These are phyloP conservation scores for Nothomitra cinnamomea DNA, from an alignment of 2,329 filamentous ascomycete species.

Conservation along the genomic window DNA sequence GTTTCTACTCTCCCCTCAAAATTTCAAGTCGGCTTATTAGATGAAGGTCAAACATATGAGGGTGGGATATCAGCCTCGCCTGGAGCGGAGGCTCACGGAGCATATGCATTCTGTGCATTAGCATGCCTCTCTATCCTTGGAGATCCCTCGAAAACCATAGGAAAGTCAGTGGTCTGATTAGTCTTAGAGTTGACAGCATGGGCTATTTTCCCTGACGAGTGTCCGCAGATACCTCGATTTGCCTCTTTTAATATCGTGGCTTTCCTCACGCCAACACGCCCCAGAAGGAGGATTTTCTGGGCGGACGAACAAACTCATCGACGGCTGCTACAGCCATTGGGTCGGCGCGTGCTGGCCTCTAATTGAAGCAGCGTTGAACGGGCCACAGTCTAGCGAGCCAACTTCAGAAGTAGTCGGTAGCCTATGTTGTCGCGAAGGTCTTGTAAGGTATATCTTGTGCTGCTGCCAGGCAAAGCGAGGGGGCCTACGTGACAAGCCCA, in stretches of 20 bases:
- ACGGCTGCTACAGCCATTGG: slow-evolving; percentile 98
- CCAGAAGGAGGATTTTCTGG: slow-evolving; percentile 89
- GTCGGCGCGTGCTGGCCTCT: slow-evolving; percentile 89
- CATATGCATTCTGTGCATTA: slow-evolving; percentile 88
- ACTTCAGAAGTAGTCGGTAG: slow-evolving; percentile 22
- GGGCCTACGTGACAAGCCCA: slow-evolving; percentile 84
- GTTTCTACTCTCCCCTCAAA: slow-evolving; percentile 19
- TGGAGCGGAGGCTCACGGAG: slow-evolving; percentile 82
- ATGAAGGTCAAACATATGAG: slow-evolving; percentile 73
- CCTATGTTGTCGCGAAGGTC: slow-evolving; percentile 66
- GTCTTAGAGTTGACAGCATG: slow-evolving; percentile 15
- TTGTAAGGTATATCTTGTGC: slow-evolving; percentile 76
- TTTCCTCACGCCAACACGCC: slow-evolving; percentile 73
- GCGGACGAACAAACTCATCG: slow-evolving; percentile 92
- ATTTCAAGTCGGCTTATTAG: neutral
- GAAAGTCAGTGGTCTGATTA: slow-evolving; percentile 34
- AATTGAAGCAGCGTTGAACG: slow-evolving; percentile 59
- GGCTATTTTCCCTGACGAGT: neutral
- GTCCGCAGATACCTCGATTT: slow-evolving; percentile 53
- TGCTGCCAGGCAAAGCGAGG: slow-evolving; percentile 73
- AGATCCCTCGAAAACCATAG: slow-evolving; percentile 55
- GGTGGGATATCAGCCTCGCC: slow-evolving; percentile 80
- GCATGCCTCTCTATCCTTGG: slow-evolving; percentile 78
- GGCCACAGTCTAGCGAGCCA: slow-evolving; percentile 20
- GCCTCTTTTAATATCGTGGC: slow-evolving; percentile 63